phyloP scores from a whole-genome alignment of 2,329 filamentous ascomycete genomes.

The Trichoderma sp. region DNA sequence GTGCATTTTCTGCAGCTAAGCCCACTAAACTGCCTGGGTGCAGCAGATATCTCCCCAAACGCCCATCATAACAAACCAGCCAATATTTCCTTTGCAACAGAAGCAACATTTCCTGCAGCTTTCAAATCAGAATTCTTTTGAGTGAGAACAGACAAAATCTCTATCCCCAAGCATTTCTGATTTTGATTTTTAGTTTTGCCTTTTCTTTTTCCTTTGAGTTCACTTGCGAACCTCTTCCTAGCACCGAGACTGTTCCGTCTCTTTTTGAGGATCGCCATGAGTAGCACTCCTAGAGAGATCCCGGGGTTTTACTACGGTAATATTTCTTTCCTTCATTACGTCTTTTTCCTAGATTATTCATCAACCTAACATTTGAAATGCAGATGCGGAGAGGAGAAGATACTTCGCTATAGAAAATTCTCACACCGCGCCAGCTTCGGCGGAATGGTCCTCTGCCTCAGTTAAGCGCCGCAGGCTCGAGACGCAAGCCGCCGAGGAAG shows the following conservation, averaged over 20 bases:
- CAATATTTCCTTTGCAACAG: not conserved
- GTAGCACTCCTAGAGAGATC: constrained; percentile 37
- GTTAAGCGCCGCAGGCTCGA: constrained; percentile 58
- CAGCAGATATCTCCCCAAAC: not conserved
- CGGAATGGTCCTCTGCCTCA: constrained; percentile 58
- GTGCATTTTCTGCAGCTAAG: not conserved
- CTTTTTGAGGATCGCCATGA: constrained; percentile 28
- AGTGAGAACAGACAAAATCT: not conserved
- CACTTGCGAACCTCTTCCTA: not conserved
- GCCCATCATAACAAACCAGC: not conserved
- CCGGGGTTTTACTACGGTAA: constrained; percentile 59
- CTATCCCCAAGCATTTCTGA: not conserved
- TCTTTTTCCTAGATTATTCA: not conserved
- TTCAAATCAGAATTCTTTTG: not conserved
- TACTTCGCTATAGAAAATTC: constrained; percentile 69
- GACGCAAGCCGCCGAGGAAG: constrained; percentile 37
- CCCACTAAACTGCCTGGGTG: not conserved
- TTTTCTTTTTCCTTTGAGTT: not conserved
- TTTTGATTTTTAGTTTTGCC: too few relatives aligned
- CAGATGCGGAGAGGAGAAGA: constrained; percentile 59
- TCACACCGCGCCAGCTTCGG: constrained; percentile 50
- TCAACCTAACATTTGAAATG: not conserved
- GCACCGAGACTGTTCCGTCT: too few relatives aligned
- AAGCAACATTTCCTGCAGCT: not conserved
- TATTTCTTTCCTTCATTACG: not conserved